phyloP scores from a whole-genome alignment of 768 basidiomycete species.

The Russula emetica region DNA sequence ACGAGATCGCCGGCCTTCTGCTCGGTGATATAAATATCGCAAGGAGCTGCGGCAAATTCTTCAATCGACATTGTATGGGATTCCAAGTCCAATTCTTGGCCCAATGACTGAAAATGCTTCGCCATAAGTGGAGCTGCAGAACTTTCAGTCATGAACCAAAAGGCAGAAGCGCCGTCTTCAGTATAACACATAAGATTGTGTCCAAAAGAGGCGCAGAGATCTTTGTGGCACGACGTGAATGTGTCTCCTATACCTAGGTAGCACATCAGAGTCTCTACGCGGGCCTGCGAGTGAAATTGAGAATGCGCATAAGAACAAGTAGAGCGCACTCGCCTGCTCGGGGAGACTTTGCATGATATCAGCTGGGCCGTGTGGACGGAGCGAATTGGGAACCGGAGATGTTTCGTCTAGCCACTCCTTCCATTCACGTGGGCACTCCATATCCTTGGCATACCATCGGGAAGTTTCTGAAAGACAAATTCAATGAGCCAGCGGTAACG shows the following conservation, averaged over 20 bases:
- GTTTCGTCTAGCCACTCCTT: constrained; percentile 50
- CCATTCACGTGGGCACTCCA: constrained; percentile 64
- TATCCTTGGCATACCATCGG: constrained; percentile 75
- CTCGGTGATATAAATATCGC: constrained; percentile 63
- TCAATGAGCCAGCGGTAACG: constrained; percentile 3
- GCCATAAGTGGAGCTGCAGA: constrained; percentile 51
- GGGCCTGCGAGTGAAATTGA: constrained; percentile 17
- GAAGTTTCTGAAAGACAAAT: constrained; percentile 44
- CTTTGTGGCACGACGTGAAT: constrained; percentile 81
- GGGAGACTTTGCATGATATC: constrained; percentile 60
- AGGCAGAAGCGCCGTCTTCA: constrained; percentile 65
- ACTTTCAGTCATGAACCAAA: constrained; percentile 82
- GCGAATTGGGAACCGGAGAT: constrained; percentile 46
- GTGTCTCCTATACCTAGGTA: constrained; percentile 81
- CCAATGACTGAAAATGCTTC: constrained; percentile 53
- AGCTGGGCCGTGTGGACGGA: constrained; percentile 50
- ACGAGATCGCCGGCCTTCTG: constrained; percentile 76
- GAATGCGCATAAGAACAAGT: constrained; percentile 12
- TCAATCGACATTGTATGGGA: constrained; percentile 57
- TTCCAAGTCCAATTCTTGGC: constrained; percentile 69
- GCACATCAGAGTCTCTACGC: constrained; percentile 78
- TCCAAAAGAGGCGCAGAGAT: constrained; percentile 77
- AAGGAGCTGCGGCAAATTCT: constrained; percentile 61
- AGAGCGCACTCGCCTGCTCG: constrained; percentile 40
- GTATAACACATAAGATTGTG: constrained; percentile 87